A percentile compares a stretch with the other conserved stretches of the same genome.
Conservation (phyloP, 768 basidiomycete species). For the Tricholoma saponaceum region DNA sequence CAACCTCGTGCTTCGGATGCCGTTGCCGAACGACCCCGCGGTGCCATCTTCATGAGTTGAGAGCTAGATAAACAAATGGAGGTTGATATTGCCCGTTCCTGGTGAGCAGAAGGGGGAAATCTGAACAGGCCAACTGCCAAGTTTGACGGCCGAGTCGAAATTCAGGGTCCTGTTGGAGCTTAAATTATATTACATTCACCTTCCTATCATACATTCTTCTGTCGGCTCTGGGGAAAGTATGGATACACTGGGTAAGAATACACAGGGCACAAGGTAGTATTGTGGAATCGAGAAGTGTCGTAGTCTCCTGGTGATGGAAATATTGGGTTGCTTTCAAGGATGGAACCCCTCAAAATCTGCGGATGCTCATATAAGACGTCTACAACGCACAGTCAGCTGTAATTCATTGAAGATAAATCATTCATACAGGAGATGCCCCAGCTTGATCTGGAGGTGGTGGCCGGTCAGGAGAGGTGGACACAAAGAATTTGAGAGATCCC, state of each 20-base stretch:
- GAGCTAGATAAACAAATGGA: neutral
- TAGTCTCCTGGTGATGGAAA: neutral
- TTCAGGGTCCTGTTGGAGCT: conserved; percentile 2
- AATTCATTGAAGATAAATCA: neutral
- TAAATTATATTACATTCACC: conserved; percentile 15
- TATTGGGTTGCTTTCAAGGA: neutral
- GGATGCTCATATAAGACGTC: conserved; percentile 3
- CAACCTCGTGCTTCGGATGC: neutral
- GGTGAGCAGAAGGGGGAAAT: neutral
- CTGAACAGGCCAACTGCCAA: conserved; percentile 9
- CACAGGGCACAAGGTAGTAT: neutral
- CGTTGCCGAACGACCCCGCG: neutral
- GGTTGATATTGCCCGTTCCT: neutral
- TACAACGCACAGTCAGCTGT: neutral
- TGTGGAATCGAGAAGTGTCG: neutral
- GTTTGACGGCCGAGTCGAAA: conserved; percentile 6
- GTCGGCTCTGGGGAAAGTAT: conserved; percentile 4
- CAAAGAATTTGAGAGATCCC: conserved; percentile 48
- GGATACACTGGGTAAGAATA: neutral
- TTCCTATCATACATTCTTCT: conserved; percentile 16
- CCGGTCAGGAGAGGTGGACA: conserved; percentile 41
- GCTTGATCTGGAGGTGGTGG: conserved; percentile 23
- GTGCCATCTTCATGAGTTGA: neutral
- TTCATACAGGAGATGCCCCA: conserved; percentile 15
- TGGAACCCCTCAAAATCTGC: neutral